Base-by-base conservation (phyloP, 1,284 basidiomycete genomes). In the Moniliophthora roreri region DNA sequence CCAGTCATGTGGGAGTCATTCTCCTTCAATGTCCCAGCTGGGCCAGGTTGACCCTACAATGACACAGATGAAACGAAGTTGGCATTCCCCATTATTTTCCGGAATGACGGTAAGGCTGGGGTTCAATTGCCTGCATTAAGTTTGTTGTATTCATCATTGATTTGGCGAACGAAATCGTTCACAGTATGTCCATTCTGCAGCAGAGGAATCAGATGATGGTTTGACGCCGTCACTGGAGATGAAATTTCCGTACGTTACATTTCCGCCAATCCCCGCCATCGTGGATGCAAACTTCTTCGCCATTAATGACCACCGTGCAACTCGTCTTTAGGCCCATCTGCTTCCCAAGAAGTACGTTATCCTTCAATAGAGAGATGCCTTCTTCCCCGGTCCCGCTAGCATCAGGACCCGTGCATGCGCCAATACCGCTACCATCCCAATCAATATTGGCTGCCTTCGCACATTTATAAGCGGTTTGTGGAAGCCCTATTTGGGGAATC, bases 301-400 rank as follows among this genome's bases (percentile, higher is more conserved):
- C 78, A 60, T 81, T 87, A 63, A 95, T 91, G 47, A 91, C 66
- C 39, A 95, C 78, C 1, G 91, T 93, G 71, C 93, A 95, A 65
- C 90, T 93, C 70, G 85, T 93, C 56, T 71, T 62, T 56, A 94
- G 82, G 2, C 75, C 79, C 60, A 84, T 58, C 20, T 71, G 62
- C 50, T 75, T 61, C 0, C 78, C 83, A 21, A 72, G 63, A 40
- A 66, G 58, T 18, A 87, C 76, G 59, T 84, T 93, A 53, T 84
- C 71, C 56, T 76, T 73, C 60, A 94, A 66, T 48, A 93, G 65
- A 37, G 64, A 61, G 9, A 86, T 64, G 1, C 88, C 89, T 66
- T 91, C 85, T 28, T 71, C 59, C 0, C 74, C 82, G 45, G 72
- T 79, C 20, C 82, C 83, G 58, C 79, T 76, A 21, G 77, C 85